Evolutionary conservation across 768 basidiomycete species (phyloP).

Genomic region (Agaricus sinodeliciosus): DNA sequence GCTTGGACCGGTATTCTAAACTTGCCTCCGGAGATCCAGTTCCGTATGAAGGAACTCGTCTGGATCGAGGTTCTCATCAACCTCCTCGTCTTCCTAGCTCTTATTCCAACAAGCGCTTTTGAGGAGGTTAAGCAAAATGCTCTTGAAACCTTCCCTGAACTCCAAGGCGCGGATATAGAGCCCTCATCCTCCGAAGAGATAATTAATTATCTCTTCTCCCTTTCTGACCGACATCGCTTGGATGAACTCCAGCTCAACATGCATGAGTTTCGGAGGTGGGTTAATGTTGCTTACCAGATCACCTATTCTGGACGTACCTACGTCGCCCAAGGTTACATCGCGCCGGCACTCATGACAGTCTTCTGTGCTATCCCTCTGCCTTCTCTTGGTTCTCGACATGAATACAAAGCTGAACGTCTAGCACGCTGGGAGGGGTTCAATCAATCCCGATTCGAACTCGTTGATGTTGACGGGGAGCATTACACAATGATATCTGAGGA

Average conservation of each 20-base stretch:
- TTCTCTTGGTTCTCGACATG: neutral
- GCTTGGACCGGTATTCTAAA: slow-evolving; percentile 6
- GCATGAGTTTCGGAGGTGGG: slow-evolving; percentile 5
- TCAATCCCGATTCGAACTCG: slow-evolving; percentile 2
- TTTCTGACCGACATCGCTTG: slow-evolving; percentile 2
- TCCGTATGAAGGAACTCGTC: slow-evolving; percentile 7
- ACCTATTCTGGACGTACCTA: slow-evolving; percentile 2
- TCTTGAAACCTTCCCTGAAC: neutral
- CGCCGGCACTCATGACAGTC: slow-evolving; percentile 1
- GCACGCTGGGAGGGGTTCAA: neutral
- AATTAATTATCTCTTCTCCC: slow-evolving; percentile 4
- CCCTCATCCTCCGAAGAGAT: neutral
- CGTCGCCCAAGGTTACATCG: neutral
- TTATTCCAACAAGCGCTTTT: slow-evolving; percentile 1
- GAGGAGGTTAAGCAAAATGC: slow-evolving; percentile 1
- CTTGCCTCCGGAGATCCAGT: slow-evolving; percentile 4
- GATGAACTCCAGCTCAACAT: slow-evolving; percentile 3
- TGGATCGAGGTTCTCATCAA: slow-evolving; percentile 6
- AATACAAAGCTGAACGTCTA: slow-evolving; percentile 3
- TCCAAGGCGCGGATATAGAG: slow-evolving; percentile 1
- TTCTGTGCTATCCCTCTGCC: slow-evolving; percentile 6
- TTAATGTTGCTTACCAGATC: neutral
- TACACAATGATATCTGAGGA: slow-evolving; percentile 5
- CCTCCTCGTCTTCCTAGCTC: slow-evolving; percentile 3
- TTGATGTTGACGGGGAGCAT: slow-evolving; percentile 5